Evolutionary conservation across 2,329 filamentous ascomycete species (phyloP), one percentile per base, ranked within the genome.

Genomic region (Davidsoniella neocaledoniae): DNA sequence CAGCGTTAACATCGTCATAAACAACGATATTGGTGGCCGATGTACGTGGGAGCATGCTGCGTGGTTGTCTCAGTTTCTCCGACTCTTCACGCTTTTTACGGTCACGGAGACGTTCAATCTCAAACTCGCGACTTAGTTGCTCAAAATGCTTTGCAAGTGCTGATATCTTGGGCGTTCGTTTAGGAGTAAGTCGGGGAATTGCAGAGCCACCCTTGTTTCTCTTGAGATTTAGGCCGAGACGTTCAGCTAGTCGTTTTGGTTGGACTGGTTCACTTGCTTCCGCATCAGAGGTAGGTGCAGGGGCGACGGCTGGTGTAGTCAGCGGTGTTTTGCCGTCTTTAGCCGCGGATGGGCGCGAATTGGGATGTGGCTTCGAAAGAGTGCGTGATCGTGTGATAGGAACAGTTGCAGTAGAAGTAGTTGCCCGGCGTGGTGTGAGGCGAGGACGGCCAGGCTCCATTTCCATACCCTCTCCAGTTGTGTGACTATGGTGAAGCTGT

Each of bases 61-160:
- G 77, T 12, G 86, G 85, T 61, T 76, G 71, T 41, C 73, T 69
- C 19, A 77, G 74, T 8, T 45, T 41, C 60, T 83, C 79, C 59
- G 81, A 86, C 43, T 85, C 83, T 23, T 86, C 84, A 53, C 86
- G 72, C 61, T 87, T 83, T 58, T 81, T 82, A 56, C 85, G 78
- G 62, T 96, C 90, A 45, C 84, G 81, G 56, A 93, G 76, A 42
- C 91, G 77, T 64, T 98, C 90, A 58, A 90, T 94, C 60, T 95
- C 87, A 57, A 98, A 98, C 60, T 98, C 93, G 21, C 88, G 81
- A 57, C 87, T 95, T 51, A 98, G 72, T 62, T 96, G 88, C 63
- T 98, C 93, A 60, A 98, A 96, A 62, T 96, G 91, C 57, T 86
- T 86, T 16, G 91, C 86, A 46, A 98, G 71, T n/a, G 81, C 87